Evolutionary conservation across 768 basidiomycete species (phyloP).

Genomic region (Amanita rubescens): DNA sequence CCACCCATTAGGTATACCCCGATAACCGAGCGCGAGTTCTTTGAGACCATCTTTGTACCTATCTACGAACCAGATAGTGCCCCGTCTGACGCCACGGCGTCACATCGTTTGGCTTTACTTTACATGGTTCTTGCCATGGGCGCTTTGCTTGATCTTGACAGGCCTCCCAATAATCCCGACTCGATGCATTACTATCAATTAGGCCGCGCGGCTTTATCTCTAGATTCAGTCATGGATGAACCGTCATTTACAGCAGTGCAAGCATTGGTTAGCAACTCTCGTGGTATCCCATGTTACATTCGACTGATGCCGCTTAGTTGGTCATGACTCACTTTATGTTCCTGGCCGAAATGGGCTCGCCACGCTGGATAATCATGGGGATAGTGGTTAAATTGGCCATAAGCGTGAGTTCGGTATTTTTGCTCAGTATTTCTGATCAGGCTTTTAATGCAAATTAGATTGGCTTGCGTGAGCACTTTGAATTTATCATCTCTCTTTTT

Average conservation of each 20-base stretch:
- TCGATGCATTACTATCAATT: constrained; percentile 56
- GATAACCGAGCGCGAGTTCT: constrained; percentile 52
- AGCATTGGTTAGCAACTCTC: constrained; percentile 40
- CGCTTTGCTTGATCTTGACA: constrained; percentile 51
- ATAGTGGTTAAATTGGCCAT: constrained; percentile 64
- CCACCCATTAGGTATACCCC: constrained; percentile 49
- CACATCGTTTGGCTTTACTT: constrained; percentile 52
- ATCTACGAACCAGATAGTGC: constrained; percentile 39
- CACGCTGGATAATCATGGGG: constrained; percentile 66
- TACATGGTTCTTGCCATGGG: constrained; percentile 63
- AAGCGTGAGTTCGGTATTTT: constrained; percentile 38
- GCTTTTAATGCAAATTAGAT: constrained; percentile 32
- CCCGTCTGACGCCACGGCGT: constrained; percentile 32
- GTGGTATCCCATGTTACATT: constrained; percentile 1
- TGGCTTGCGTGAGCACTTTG: constrained; percentile 52
- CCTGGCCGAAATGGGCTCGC: constrained; percentile 43
- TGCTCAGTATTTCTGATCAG: neutral
- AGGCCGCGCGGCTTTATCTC: constrained; percentile 47
- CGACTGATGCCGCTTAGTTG: constrained; percentile 32
- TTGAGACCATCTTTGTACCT: constrained; percentile 41
- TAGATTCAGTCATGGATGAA: constrained; percentile 59
- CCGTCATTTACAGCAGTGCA: constrained; percentile 47
- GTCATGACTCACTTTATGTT: constrained; percentile 52
- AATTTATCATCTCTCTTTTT: constrained; percentile 1
- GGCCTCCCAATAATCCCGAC: constrained; percentile 44